phyloP scores from a whole-genome alignment of 768 basidiomycete genomes.

The Russula brevipes region DNA sequence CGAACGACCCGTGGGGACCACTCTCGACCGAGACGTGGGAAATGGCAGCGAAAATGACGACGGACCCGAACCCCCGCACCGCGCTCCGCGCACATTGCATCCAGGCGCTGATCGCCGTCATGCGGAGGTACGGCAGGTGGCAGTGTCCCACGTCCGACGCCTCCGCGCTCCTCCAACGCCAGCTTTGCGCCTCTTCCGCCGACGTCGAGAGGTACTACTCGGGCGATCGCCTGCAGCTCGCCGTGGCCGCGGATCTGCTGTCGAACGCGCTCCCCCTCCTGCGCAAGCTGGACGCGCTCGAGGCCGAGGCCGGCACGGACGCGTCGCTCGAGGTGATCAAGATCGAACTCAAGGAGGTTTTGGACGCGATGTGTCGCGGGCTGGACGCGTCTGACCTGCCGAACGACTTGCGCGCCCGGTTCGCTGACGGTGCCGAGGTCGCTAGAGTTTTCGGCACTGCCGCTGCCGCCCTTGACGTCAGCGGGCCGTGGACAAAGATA shows the following conservation, averaged over 20 bases:
- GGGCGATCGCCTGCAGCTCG: constrained; percentile 2
- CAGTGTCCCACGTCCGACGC: constrained; percentile 6
- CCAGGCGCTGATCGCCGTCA: constrained; percentile 5
- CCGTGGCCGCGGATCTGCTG: constrained; percentile 8
- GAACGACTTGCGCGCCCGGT: constrained; percentile 1
- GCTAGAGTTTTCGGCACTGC: background rate
- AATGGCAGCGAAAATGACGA: background rate
- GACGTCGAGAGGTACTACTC: background rate
- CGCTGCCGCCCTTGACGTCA: background rate
- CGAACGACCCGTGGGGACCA: constrained; percentile 13
- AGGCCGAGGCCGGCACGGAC: background rate
- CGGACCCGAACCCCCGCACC: background rate
- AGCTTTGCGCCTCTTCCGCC: background rate
- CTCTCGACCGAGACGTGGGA: constrained; percentile 12
- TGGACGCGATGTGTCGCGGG: constrained; percentile 10
- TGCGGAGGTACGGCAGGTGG: constrained; percentile 10
- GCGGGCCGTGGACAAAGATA: constrained; percentile 8
- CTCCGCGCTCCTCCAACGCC: constrained; percentile 6
- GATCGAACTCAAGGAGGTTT: constrained; percentile 2
- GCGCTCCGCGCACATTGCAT: constrained; percentile 17
- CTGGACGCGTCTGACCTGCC: background rate
- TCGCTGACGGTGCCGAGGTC: constrained; percentile 1
- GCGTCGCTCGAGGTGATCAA: background rate
- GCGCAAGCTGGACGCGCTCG: background rate
- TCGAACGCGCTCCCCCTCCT: background rate